Evolutionary conservation across 257 asterid genomes (phyloP).

Genomic region (Lycium barbarum): DNA sequence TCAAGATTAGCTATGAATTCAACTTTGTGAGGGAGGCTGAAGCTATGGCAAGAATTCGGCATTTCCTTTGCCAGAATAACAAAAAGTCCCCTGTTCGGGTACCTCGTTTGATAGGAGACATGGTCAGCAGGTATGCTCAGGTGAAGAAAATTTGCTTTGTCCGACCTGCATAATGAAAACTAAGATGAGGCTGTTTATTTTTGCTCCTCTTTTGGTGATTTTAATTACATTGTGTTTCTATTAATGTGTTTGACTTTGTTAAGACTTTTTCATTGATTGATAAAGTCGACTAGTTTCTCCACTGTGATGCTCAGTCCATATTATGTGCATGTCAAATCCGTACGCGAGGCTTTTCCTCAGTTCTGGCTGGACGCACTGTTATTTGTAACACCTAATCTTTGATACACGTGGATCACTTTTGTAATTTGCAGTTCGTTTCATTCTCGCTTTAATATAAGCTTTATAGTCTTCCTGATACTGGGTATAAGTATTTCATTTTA

Average conservation of each 20-base stretch:
- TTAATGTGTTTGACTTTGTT: not conserved
- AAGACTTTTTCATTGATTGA: not conserved
- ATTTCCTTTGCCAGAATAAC: conserved; percentile 69
- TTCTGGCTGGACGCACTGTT: not conserved
- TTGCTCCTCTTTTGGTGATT: conserved; percentile 10
- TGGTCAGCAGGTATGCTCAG: conserved; percentile 70
- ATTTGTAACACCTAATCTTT: not conserved
- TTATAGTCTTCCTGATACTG: conserved; percentile 22
- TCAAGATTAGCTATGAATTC: conserved; percentile 93
- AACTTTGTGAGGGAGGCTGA: conserved; percentile 90
- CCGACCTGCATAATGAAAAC: not conserved
- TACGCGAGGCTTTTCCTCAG: not conserved
- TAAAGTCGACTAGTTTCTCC: not conserved
- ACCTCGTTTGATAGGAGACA: conserved; percentile 66
- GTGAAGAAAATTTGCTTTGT: conserved; percentile 29
- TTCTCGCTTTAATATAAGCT: not conserved
- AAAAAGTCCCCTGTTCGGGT: conserved; percentile 79
- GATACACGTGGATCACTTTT: not conserved
- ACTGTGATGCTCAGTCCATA: not conserved
- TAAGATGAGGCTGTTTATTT: not conserved
- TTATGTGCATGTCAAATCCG: not conserved
- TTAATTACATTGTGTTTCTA: not conserved
- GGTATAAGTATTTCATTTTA: not conserved
- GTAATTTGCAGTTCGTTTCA: conserved; percentile 24
- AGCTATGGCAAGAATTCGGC: conserved; percentile 88